Base-by-base conservation (phyloP, 2,329 filamentous ascomycete genomes). In the Drechmeria coniospora region DNA sequence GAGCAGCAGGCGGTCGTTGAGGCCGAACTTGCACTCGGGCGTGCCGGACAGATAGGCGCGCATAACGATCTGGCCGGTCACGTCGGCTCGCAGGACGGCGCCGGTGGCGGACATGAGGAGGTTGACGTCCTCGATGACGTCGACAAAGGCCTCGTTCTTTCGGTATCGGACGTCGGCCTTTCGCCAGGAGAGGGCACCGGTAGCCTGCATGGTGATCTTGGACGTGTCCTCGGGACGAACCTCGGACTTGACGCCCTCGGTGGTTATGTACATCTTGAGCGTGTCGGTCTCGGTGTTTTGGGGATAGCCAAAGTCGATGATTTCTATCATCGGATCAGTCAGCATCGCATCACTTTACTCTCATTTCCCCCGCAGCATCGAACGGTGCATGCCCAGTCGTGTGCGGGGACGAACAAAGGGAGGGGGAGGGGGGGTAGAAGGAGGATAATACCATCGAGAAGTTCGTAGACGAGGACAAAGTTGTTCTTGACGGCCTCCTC, bases 401-500 rank as follows among this genome's bases (percentile, higher is more conserved):
- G n/a, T n/a, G n/a, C n/a, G n/a, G n/a, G n/a, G 10, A 11, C 11
- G 8, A 6, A 11, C 5, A 9, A 8, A 4, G 4, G 15, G 21
- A 10, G 2, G 4, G 15, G 14, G n/a, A 16, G 4, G n/a, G 2
- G 1, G 2, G 19, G 15, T 6, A 8, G 13, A n/a, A n/a, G n/a
- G n/a, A n/a, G 8, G 48, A n/a, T n/a, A 60, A 36, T 49, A 90
- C 82, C 82, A 54, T 98, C 90, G 31, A 98, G 61, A 32, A 98
- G 68, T 65, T 98, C 90, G 56, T 98, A 98, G 21, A 98, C 84
- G 40, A 98, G 65, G 38, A 98, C 90, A 60, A 98, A 98, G 63
- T 98, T 98, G 61, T 94, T 95, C 76, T 98, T 98, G 44, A 98
- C 87, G 32, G 90, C 86, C 60, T 98, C 90, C 65, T 98, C 90